phyloP scores from a whole-genome alignment of 805 yeast genomes.

The Suhomyces tanzawaensis region DNA sequence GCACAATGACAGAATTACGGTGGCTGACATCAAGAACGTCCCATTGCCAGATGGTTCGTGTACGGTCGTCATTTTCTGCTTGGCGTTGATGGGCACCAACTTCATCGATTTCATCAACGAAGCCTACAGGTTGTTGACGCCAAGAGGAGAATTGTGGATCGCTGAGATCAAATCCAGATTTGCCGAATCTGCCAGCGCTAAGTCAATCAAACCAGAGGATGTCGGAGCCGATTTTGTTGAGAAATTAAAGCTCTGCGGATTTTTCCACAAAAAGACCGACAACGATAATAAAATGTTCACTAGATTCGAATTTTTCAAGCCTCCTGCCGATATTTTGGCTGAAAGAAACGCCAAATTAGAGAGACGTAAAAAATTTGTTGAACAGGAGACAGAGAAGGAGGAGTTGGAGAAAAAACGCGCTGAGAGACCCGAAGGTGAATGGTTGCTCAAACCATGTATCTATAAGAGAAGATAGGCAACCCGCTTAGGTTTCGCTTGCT shows the following conservation, averaged over 20 bases:
- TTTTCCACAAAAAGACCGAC: slow-evolving; percentile 86
- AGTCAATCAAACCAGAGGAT: slow-evolving; percentile 34
- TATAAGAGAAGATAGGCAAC: slow-evolving; percentile 71
- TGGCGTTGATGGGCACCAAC: slow-evolving; percentile 97
- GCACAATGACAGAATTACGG: slow-evolving; percentile 86
- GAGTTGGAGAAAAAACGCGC: slow-evolving; percentile 54
- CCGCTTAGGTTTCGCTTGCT: no score
- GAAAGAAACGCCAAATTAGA: slow-evolving; percentile 62
- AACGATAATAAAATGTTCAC: slow-evolving; percentile 90
- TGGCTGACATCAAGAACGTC: slow-evolving; percentile 92
- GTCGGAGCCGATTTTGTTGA: slow-evolving; percentile 77
- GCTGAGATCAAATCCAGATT: slow-evolving; percentile 96
- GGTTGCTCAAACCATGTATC: slow-evolving; percentile 94
- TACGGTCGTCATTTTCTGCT: slow-evolving; percentile 86
- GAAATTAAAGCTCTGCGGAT: slow-evolving; percentile 73
- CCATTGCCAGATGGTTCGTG: slow-evolving; percentile 80
- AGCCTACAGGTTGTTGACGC: slow-evolving; percentile 81
- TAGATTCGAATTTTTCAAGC: slow-evolving; percentile 90
- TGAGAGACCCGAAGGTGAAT: slow-evolving; percentile 68
- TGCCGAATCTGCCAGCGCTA: slow-evolving; percentile 46
- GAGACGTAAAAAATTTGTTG: slow-evolving; percentile 66
- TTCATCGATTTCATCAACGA: slow-evolving; percentile 88
- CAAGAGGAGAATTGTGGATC: slow-evolving; percentile 94
- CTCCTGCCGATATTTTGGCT: slow-evolving; percentile 63
- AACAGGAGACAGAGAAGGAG: slow-evolving; percentile 62